Percentiles rank a stretch among this genome's conserved stretches.
These are phyloP conservation scores for Ogataea siamensis DNA, from an alignment of 805 yeast genomes.

Conservation along the genomic window DNA sequence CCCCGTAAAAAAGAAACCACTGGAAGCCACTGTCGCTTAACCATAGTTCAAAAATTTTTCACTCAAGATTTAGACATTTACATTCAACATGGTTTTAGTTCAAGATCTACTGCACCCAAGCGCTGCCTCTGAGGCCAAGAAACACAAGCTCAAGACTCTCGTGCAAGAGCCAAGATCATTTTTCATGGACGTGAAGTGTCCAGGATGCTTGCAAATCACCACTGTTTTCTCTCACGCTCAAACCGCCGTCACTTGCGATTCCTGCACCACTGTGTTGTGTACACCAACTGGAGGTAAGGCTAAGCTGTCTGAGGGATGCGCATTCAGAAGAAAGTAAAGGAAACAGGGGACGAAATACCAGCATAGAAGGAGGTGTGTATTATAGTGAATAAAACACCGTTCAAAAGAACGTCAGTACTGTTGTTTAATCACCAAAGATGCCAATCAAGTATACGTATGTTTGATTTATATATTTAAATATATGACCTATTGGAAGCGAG, in stretches of 20 bases:
- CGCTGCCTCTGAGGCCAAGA: slow-evolving; percentile 93
- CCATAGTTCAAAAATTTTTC: slow-evolving; percentile 20
- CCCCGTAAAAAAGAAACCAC: neutral
- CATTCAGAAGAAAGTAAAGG: slow-evolving; percentile 96
- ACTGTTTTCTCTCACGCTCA: slow-evolving; percentile 99
- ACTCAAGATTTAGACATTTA: slow-evolving; percentile 7
- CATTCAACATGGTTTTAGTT: slow-evolving; percentile 74
- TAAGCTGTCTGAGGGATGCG: slow-evolving; percentile 98
- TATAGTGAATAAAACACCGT: slow-evolving; percentile 11
- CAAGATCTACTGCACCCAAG: slow-evolving; percentile 98
- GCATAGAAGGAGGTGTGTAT: slow-evolving; percentile 14
- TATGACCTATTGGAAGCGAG: slow-evolving; percentile 1
- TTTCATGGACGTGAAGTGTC: slow-evolving; percentile 99
- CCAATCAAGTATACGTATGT: slow-evolving; percentile 1
- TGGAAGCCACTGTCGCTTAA: neutral
- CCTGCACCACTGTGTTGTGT: slow-evolving; percentile 97
- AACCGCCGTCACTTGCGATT: slow-evolving; percentile 99
- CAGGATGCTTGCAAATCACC: slow-evolving; percentile 98
- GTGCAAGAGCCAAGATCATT: slow-evolving; percentile 98
- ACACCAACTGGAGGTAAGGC: slow-evolving; percentile 99
- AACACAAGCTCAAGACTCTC: slow-evolving; percentile 96
- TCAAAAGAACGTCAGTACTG: neutral
- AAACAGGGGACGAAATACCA: slow-evolving; percentile 5
- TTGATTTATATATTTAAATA: slow-evolving; percentile 1
- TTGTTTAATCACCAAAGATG: neutral